These are phyloP conservation scores for Aurantiochytrium sp. DNA, from an alignment of 108 stramenopile species.

Conservation along the genomic window DNA sequence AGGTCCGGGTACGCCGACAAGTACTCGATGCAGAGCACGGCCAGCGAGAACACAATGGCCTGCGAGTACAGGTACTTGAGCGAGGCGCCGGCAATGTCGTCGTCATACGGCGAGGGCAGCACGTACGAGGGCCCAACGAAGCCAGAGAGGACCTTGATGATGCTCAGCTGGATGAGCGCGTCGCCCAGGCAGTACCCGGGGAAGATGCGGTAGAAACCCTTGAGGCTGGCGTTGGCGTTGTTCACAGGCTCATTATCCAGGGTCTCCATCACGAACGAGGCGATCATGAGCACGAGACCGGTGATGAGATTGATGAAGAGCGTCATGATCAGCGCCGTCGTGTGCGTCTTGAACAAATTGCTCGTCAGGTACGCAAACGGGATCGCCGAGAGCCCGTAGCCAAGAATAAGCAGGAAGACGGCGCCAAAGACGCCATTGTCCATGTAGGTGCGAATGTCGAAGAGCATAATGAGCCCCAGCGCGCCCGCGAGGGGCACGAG, in stretches of 20 bases:
- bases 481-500: slow-evolving; percentile 46
- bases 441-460: slow-evolving; percentile 33
- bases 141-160: background rate
- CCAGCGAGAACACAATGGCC: slow-evolving; percentile 30
- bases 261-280: slow-evolving; percentile 51
- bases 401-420: slow-evolving; percentile 40
- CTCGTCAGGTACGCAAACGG: slow-evolving; percentile 56
- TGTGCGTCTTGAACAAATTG: slow-evolving; percentile 50
- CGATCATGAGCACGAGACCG: slow-evolving; percentile 56
- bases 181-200: slow-evolving; percentile 60
- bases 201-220: slow-evolving; percentile 53
- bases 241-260: slow-evolving; percentile 37
- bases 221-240: slow-evolving; percentile 35
- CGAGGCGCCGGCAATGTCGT: slow-evolving; percentile 49
- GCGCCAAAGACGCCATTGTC: slow-evolving; percentile 36
- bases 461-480: slow-evolving; percentile 44
- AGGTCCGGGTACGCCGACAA: background rate
- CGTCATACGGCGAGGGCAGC: slow-evolving; percentile 20
- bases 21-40: slow-evolving; percentile 40
- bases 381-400: slow-evolving; percentile 56
- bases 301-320: slow-evolving; percentile 62
- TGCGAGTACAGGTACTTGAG: slow-evolving; percentile 40
- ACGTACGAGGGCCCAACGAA: background rate
- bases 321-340: slow-evolving; percentile 55
- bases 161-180: slow-evolving; percentile 52